Evolutionary conservation across 768 basidiomycete genomes (phyloP), one percentile per base, ranked within the genome.

Genomic region (Amanita polypyramis): DNA sequence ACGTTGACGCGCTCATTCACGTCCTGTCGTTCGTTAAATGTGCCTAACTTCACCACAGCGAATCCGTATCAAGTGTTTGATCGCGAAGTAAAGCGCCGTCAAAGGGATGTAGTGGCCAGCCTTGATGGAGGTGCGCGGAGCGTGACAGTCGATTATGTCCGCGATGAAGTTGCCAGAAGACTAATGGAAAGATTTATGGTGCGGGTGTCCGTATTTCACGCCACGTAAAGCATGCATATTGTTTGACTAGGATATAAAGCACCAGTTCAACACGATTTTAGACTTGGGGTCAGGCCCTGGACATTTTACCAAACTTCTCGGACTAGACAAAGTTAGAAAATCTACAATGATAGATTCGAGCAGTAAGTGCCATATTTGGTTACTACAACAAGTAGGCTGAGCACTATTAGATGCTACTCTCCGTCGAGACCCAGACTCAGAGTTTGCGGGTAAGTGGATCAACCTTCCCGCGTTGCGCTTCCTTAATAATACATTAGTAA

Each of bases 251-350:
- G 95, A 99, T 62, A 86, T 99, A 54, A 93, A 88, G 65, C 76
- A 83, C 37, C 82, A 77, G 29, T 96, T 94, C 57, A 67, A 72
- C 41, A 72, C 79, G 2, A 70, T 99, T 17, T 66, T 98, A 14
- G 96, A 99, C 66, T 67, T 97, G 21, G 90, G 91, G 1, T 81
- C 91, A 23, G 93, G 95, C 9, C 73, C 96, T 2, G 96, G 96
- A 1, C 93, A 94, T 65, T 84, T 99, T 56, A 77, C 92, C 5
- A 90, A 85, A 59, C 69, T 95, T 27, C 59, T 97, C 38, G 85
- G 86, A 54, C 60, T 64, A 10, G 71, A 79, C 45, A 82, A 77
- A 55, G 77, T 82, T 9, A 65, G 75, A 60, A 89, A 84, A 60
- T 76, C 81, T 3, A 70, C 85, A 23, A 86, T 98, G 85, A 61